Base-by-base conservation (phyloP, 108 stramenopile genomes). In the Aurantiochytrium sp. region DNA sequence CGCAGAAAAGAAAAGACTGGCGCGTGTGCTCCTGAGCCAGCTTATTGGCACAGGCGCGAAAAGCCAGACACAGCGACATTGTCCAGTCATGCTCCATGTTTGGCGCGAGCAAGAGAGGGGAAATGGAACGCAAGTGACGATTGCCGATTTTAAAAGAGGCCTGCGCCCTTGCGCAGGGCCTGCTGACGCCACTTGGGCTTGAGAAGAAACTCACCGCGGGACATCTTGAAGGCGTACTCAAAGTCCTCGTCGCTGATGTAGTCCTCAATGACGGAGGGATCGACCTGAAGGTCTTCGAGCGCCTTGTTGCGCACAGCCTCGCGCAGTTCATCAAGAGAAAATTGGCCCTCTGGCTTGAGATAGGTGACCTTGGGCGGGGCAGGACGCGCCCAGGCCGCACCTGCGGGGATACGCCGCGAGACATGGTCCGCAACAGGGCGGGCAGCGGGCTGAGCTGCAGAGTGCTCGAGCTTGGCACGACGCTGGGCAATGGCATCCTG, bases 151-250 rank as follows among this genome's bases (percentile, higher is more conserved):
- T 83, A 83, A 23, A 83, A 83, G 76, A 83, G 76, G 25, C 76
- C 49, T 0, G 28, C 76, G 51, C 76, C 76, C 51, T 83, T 83
- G 49, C 51, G 45, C 19, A 83, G 51, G 23, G 76, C 76, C 28
- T 83, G 76, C 76, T 83, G 76, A 23, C 76, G 76, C 76, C 76
- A 83, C 76, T 53, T 83, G 19, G 76, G 76, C 51, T 83, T 83
- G 49, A 83, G 76, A 47, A 83, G 51, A 58, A 88, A 88, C 5
- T 88, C 58, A 12, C 43, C 58, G 35, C 87, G 87, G 29, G 19
- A 23, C 87, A 88, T 88, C 23, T 58, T 58, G 87, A 88, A 88
- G 21, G 58, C 87, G 18, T 25, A 8, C 21, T 57, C 58, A 43
- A 88, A 88, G 5, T 88, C 87, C 29, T 57, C 87, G 25, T 88